Base-by-base conservation (phyloP, 2,329 filamentous ascomycete genomes). In the Pestalotiopsis sp. region DNA sequence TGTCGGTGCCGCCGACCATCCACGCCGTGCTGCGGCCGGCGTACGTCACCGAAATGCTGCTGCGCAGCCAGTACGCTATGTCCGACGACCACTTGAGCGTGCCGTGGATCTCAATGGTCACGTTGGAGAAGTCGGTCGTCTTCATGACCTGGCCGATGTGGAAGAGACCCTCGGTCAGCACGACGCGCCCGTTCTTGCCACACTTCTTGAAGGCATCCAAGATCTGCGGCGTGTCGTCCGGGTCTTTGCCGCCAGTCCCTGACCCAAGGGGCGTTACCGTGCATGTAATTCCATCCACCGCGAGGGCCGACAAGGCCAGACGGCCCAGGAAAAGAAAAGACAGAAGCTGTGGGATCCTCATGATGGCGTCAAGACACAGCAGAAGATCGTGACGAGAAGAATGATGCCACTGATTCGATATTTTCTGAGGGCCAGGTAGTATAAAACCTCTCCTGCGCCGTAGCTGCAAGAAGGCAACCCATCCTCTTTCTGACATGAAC, bases 191-290 rank as follows among this genome's bases (percentile, higher is more conserved):
- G 65, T 86, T 81, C 58, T 80, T 78, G 2, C 85, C 77, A 72
- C 86, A 88, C 36, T 82, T 74, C 31, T 79, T 73, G 75, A 88
- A 87, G 0, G 86, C 86, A 4, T 81, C 71, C 0, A 86, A 71
- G 62, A 88, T 87, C 52, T 86, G 83, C 7, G 85, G 84, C 27
- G 84, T 82, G 74, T 88, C 86, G 72, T 87, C 85, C 31, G 75
- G 73, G 27, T 74, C 74, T 39, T 62, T 62, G 59, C 59, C 59
- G 31, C 67, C 71, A 39, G 68, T 61, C 27, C 69, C 72, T 4
- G 45, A 31, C 4, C 65, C 68, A 17, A 76, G 69, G n/a, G 76
- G 75, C 31, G 75, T 77, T 27, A 76, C 74, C 11, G 76, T 77
- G 67, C 76, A 77, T 27, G 75, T 76, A n/a, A 11, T 52, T 1